These are phyloP conservation scores for Pulicaria dysenterica DNA, from an alignment of 129 eudicot genomes.

Conservation along the genomic window DNA sequence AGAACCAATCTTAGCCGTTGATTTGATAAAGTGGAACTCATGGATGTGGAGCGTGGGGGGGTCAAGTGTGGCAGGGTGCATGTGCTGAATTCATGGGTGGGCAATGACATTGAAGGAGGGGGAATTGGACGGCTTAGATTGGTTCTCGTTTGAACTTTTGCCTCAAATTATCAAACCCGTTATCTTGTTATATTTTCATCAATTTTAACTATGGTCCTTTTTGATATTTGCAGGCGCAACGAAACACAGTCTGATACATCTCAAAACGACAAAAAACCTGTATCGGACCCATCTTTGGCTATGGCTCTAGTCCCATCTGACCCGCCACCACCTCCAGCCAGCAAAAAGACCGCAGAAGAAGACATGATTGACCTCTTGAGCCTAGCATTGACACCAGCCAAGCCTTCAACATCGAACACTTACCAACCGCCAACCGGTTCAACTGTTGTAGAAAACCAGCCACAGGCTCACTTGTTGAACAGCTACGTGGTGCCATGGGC, in stretches of 20 bases:
- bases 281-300: conserved; percentile 26
- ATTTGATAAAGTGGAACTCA: too few species aligned
- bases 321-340: conserved; percentile 44
- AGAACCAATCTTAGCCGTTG: too few species aligned
- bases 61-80: too few species aligned
- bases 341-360: conserved; percentile 35
- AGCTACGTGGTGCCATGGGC: conserved; percentile 92
- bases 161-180: too few species aligned
- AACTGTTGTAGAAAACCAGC: conserved; percentile 37
- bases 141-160: too few species aligned
- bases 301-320: conserved; percentile 66
- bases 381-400: conserved; percentile 50
- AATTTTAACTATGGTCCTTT: neutral
- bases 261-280: conserved; percentile 19
- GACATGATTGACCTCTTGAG: conserved; percentile 82
- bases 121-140: too few species aligned
- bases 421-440: conserved; percentile 29
- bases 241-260: conserved; percentile 41
- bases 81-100: too few species aligned
- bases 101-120: too few species aligned
- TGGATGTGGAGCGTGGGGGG: too few species aligned
- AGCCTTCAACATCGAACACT: conserved; percentile 34
- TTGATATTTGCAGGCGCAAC: conserved; percentile 50
- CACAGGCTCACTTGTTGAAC: conserved; percentile 37
- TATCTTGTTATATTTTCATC: neutral